Evolutionary conservation across 1,139 yeast species (phyloP), one percentile per base, ranked within the genome.

Genomic region (Yamadazyma sp.): DNA sequence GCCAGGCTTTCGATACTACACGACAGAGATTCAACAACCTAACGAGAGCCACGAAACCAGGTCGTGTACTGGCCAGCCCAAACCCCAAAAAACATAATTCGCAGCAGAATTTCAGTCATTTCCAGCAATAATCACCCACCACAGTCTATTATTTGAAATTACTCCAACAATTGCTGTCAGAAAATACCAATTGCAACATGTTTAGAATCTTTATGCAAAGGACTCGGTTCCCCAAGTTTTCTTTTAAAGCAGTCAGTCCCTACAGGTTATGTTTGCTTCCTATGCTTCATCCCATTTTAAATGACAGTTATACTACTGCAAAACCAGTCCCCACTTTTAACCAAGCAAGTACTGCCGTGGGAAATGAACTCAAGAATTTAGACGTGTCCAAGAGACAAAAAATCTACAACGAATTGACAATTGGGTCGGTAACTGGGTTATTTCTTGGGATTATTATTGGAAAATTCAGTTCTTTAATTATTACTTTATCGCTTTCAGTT

Each of bases 361-460:
- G 20, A 18, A 31, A 22, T 31, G 33, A 31, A 6, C 4, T 31
- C 6, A 31, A 31, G 20, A 31, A 31, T 18, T 17, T 22, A 11
- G 12, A 22, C 13, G 24, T 40, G 24, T 33, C 42, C 7, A 30
- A 31, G 22, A 43, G 36, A 27, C 36, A 46, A 23, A 37, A 45
- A 31, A 39, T 80, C 55, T 84, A 84, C 54, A 76, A 78, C 51
- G 86, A 84, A 53, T 64, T 84, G 51, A 74, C 88, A 12, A 61
- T 82, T 42, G 92, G 92, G 4, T 80, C 86, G 3, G 68, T 83
- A 48, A 67, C 80, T 6, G 92, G 92, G 0, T 62, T 82, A 41
- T 67, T 79, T 34, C 51, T 78, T 37, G 92, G 92, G 1, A 67
- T 78, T 31, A 64, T 83, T 17, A 70, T 77, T 15, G 89, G 90